Evolutionary conservation across 2,329 filamentous ascomycete genomes (phyloP).

Genomic region (Claviceps sp.): DNA sequence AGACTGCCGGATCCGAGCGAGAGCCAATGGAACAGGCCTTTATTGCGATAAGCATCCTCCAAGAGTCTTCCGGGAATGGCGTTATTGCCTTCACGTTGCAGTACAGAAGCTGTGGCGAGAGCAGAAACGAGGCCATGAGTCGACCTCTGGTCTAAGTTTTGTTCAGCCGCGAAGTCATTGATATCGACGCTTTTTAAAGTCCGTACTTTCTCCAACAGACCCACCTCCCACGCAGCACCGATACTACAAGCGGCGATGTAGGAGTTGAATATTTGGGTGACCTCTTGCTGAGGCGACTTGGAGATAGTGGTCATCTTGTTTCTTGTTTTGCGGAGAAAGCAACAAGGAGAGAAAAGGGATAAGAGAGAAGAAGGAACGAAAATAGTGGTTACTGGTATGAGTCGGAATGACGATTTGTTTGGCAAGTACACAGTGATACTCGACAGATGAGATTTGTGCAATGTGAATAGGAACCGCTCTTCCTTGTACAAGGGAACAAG

Average conservation of each 20-base stretch:
- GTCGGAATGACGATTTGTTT: too few relatives aligned
- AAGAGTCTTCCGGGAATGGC: not conserved
- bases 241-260: slow-evolving; percentile 5
- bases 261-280: slow-evolving; percentile 12
- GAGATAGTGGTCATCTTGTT: not conserved
- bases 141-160: not conserved
- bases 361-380: too few relatives aligned
- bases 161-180: not conserved
- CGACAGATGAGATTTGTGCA: too few relatives aligned
- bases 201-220: slow-evolving; percentile 4
- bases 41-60: slow-evolving; percentile 5
- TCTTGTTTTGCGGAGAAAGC: not conserved
- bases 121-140: not conserved
- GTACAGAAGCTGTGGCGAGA: not conserved
- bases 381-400: too few relatives aligned
- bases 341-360: too few relatives aligned
- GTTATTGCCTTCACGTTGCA: not conserved
- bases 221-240: slow-evolving; percentile 6
- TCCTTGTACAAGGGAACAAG: too few relatives aligned
- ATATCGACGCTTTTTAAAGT: not conserved
- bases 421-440: too few relatives aligned
- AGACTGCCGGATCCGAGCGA: slow-evolving; percentile 7
- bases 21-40: slow-evolving; percentile 7
- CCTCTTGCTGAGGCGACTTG: not conserved
- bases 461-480: too few relatives aligned